phyloP scores from a whole-genome alignment of 2,329 filamentous ascomycete genomes.

The Lachnellula cervina region DNA sequence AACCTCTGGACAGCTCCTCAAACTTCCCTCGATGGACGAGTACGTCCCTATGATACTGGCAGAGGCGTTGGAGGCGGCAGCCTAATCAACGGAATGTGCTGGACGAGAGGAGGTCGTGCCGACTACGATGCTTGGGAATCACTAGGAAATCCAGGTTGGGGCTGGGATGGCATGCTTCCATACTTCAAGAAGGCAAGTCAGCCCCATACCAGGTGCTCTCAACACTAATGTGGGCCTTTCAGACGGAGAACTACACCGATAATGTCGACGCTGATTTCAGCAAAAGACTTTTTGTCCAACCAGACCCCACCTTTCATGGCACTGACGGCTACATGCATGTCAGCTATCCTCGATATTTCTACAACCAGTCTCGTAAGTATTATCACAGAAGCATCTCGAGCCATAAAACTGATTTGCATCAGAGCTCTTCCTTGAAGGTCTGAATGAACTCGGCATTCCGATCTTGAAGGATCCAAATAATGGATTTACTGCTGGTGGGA shows the following conservation, averaged over 20 bases:
- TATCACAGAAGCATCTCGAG: background rate
- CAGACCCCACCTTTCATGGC: constrained; percentile 32
- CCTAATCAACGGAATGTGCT: constrained; percentile 38
- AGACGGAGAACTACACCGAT: constrained; percentile 36
- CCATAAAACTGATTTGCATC: background rate
- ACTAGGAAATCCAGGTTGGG: constrained; percentile 35
- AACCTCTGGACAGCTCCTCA: constrained; percentile 36
- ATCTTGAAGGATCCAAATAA: constrained; percentile 34
- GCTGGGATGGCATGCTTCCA: constrained; percentile 35
- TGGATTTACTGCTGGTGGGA: constrained; percentile 35
- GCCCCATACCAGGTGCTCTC: background rate
- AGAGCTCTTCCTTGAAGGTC: constrained; percentile 37
- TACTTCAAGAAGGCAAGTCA: constrained; percentile 37
- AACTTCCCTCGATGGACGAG: constrained; percentile 27
- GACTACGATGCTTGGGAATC: constrained; percentile 37
- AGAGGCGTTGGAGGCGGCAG: constrained; percentile 35
- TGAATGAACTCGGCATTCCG: constrained; percentile 36
- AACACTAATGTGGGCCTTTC: background rate
- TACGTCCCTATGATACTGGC: constrained; percentile 20
- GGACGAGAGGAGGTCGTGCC: constrained; percentile 18
- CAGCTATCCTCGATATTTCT: constrained; percentile 36
- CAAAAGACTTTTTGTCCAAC: constrained; percentile 25
- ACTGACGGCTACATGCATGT: constrained; percentile 35
- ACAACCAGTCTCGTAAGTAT: constrained; percentile 36
- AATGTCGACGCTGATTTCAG: constrained; percentile 22